Conservation (phyloP, 495 filamentous ascomycete genomes). For the Peziza echinospora region DNA sequence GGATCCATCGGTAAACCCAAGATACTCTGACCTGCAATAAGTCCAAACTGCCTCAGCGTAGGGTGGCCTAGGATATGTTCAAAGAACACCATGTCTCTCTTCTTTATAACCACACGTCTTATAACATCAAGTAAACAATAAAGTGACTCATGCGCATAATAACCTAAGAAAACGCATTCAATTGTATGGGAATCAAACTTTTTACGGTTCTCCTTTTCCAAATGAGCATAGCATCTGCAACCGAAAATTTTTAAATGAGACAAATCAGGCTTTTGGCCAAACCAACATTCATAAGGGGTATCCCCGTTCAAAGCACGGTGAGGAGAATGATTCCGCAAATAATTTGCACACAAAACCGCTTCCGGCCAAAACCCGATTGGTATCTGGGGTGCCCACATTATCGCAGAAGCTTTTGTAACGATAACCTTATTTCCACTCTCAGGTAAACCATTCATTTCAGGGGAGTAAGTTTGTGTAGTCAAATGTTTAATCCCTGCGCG, state of each 20-base stretch:
- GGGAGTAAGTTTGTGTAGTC: not conserved
- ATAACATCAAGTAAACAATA: not conserved
- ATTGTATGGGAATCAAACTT: not conserved
- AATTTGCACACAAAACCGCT: not conserved
- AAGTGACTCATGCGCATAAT: not conserved
- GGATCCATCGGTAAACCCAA: not conserved
- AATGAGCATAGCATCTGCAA: not conserved
- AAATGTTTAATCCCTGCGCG: not conserved
- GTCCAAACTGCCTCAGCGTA: not conserved
- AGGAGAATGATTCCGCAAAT: slow-evolving; percentile 1
- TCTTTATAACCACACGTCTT: not conserved
- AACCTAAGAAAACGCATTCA: not conserved
- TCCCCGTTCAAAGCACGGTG: not conserved
- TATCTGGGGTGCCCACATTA: not conserved
- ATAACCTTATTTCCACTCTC: not conserved
- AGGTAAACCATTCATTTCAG: not conserved
- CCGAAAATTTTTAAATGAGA: slow-evolving; percentile 3
- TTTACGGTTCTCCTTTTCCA: not conserved
- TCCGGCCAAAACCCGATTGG: slow-evolving; percentile 2
- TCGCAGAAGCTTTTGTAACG: not conserved
- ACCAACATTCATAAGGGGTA: slow-evolving; percentile 6
- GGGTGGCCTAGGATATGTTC: not conserved
- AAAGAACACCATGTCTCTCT: not conserved
- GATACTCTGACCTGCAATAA: not conserved
- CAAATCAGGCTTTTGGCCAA: slow-evolving; percentile 5